Percentiles rank a stretch among this genome's conserved stretches.
phyloP scores from a whole-genome alignment of 179 eudicot species.

The Actinidia chinensis region DNA sequence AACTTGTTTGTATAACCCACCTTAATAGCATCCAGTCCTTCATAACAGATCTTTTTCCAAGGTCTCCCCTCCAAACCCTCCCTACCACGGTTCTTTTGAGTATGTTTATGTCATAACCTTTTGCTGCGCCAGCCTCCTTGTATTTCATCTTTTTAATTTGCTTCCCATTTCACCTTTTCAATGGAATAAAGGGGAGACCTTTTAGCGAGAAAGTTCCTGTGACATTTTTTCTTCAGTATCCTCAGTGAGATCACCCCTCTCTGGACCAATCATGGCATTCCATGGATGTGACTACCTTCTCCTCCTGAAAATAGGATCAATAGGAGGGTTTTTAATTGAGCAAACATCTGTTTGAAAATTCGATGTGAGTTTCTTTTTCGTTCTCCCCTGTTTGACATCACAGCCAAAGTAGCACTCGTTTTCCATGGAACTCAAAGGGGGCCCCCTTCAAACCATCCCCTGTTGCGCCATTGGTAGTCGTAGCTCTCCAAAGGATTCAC shows the following conservation, averaged over 20 bases:
- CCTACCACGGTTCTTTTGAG: slow-evolving; percentile 61
- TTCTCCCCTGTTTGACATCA: slow-evolving; percentile 94
- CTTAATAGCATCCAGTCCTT: slow-evolving; percentile 79
- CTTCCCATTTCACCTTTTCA: slow-evolving; percentile 93
- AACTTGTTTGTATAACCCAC: slow-evolving; percentile 75
- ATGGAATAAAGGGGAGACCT: slow-evolving; percentile 77
- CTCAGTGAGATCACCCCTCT: slow-evolving; percentile 98
- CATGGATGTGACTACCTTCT: slow-evolving; percentile 96
- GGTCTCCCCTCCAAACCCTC: slow-evolving; percentile 92
- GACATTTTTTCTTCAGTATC: slow-evolving; percentile 95
- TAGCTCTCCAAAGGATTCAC: slow-evolving; percentile 92
- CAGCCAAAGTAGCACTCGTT: slow-evolving; percentile 98
- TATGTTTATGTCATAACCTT: slow-evolving; percentile 92
- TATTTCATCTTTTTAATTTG: slow-evolving; percentile 90
- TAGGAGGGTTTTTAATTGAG: slow-evolving; percentile 98
- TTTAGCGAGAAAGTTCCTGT: slow-evolving; percentile 90
- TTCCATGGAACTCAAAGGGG: slow-evolving; percentile 99
- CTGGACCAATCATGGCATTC: slow-evolving; percentile 99
- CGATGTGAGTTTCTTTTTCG: slow-evolving; percentile 92
- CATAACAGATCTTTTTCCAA: slow-evolving; percentile 84
- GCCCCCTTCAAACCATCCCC: slow-evolving; percentile 93
- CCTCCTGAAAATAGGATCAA: slow-evolving; percentile 96
- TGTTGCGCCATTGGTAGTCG: slow-evolving; percentile 97
- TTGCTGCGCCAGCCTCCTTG: slow-evolving; percentile 97
- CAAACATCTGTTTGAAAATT: slow-evolving; percentile 98